Evolutionary conservation across 352 stramenopile genomes (phyloP).

Genomic region (Phytophthora ramorum): DNA sequence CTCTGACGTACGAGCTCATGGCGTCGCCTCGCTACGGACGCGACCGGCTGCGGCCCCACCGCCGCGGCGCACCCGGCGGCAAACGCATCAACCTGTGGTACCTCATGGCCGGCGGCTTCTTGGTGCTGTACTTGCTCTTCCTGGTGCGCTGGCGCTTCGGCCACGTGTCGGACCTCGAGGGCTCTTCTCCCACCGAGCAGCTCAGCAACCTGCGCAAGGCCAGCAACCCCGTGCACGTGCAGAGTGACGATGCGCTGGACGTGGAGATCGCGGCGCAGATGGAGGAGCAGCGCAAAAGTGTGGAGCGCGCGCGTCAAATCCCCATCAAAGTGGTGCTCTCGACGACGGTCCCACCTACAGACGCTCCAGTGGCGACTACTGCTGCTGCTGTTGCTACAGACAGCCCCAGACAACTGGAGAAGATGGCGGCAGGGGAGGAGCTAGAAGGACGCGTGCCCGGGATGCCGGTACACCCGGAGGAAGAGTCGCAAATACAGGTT

Average conservation of each 20-base stretch:
- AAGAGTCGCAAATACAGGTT: conserved; percentile 5
- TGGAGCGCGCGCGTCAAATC: conserved; percentile 31
- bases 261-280: conserved; percentile 23
- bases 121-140: conserved; percentile 39
- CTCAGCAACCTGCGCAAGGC: conserved; percentile 42
- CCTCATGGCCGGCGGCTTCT: conserved; percentile 26
- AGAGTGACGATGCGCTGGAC: conserved; percentile 26
- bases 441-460: conserved; percentile 28
- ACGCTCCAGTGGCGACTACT: conserved; percentile 6
- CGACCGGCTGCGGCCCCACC: conserved; percentile 20
- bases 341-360: conserved; percentile 15
- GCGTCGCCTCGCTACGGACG: conserved; percentile 32
- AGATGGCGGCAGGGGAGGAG: conserved; percentile 11
- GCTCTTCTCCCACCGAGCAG: conserved; percentile 28
- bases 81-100: conserved; percentile 28
- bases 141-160: conserved; percentile 33
- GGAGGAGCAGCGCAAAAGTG: conserved; percentile 25
- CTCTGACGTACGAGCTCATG: conserved; percentile 11
- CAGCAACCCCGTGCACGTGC: conserved; percentile 15
- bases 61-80: conserved; percentile 9
- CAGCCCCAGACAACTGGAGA: conserved; percentile 13
- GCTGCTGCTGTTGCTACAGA: conserved; percentile 6
- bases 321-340: conserved; percentile 37
- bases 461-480: conserved; percentile 20
- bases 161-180: conserved; percentile 18